Evolutionary conservation across 2,329 filamentous ascomycete genomes (phyloP), one percentile per base, ranked within the genome.

Genomic region (Aureobasidium vineae): DNA sequence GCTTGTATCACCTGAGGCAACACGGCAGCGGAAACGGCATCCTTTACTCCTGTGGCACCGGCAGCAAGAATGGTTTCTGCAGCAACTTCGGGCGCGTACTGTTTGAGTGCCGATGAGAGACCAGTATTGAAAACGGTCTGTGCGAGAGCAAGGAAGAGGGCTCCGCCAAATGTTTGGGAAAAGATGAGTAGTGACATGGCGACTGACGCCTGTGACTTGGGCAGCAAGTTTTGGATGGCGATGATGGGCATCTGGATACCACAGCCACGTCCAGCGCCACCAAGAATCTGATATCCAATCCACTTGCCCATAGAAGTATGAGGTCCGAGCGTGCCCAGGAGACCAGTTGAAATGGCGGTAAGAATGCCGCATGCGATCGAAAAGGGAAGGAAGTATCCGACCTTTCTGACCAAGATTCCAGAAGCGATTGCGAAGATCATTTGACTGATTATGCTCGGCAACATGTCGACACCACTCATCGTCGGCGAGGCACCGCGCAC

Each of bases 41-140:
- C 73, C 66, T 83, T 82, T n/a, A 93, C 79, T 52, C 86, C 82
- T 0, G 88, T 91, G 1, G 84, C 84, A 43, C 84, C 84, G 3
- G 79, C 78, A 1, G 71, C 71, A n/a, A 81, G 72, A 2, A 84
- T 78, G 16, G 79, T 68, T 19, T 63, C 68, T 0, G 81, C 74
- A 61, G 81, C 71, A 4, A 84, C 72, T 38, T 76, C 77, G 0
- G 81, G 80, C 13, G 61, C 61, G 28, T 53, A 54, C 11, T 45
- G 2, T n/a, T 43, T 33, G 0, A 64, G 47, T 3, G 49, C 23
- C 15, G 47, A 43, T 0, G 47, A 38, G 11, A 64, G 40, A 7
- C 61, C 61, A 36, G 49, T 54, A n/a, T 64, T 69, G 68, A 78
- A 77, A 21, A 75, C 72, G 1, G 72, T 73, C 19, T 77, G 63